Conservation (phyloP, 1,284 basidiomycete genomes). For the Heterobasidion irregulare region DNA sequence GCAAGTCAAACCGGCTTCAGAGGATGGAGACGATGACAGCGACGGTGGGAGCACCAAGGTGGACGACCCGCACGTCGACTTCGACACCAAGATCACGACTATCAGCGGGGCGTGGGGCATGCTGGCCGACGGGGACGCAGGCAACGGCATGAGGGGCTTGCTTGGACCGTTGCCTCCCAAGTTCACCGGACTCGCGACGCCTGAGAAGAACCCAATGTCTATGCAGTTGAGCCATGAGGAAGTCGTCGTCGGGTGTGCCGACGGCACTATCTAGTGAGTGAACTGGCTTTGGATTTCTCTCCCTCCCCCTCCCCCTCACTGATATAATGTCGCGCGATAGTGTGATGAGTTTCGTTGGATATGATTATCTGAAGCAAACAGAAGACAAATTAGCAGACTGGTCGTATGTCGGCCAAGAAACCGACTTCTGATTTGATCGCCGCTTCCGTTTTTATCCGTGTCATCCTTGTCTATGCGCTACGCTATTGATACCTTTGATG, state of each 20-base stretch:
- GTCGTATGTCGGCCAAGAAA: not conserved
- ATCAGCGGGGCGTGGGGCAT: conserved; percentile 66
- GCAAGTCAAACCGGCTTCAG: conserved; percentile 18
- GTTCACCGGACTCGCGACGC: conserved; percentile 67
- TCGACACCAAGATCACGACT: conserved; percentile 51
- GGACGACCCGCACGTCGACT: conserved; percentile 33
- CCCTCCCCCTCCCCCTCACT: too few relatives aligned
- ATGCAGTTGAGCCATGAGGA: conserved; percentile 83
- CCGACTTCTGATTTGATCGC: not conserved
- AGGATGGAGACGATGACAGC: conserved; percentile 20
- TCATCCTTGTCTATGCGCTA: not conserved
- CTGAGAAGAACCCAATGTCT: conserved; percentile 84
- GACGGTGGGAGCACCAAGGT: conserved; percentile 16
- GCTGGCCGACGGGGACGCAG: conserved; percentile 28
- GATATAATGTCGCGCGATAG: conserved; percentile 23
- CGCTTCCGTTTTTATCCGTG: not conserved
- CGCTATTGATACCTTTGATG: not conserved
- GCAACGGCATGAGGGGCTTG: conserved; percentile 40
- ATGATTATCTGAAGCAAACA: conserved; percentile 38
- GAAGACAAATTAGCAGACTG: not conserved
- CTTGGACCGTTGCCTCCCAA: conserved; percentile 51
- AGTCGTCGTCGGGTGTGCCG: conserved; percentile 79
- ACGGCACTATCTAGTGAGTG: conserved; percentile 81
- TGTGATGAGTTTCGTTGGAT: conserved; percentile 69
- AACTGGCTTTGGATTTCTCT: not conserved